A percentile compares a stretch with the other conserved stretches of the same genome.
These are phyloP conservation scores for Dictyostelium intermedium DNA, from an alignment of 78 protist species.

Conservation along the genomic window DNA sequence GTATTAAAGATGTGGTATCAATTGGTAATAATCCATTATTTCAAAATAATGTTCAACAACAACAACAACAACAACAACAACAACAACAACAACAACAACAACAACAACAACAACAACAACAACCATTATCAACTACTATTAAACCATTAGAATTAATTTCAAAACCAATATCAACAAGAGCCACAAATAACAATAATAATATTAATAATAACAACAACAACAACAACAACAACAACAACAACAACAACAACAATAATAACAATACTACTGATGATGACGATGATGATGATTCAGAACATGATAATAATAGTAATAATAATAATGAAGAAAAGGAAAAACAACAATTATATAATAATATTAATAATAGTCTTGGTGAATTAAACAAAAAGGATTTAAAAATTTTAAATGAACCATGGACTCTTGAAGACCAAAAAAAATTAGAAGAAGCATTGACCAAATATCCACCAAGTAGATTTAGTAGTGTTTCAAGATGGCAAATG, in stretches of 20 bases:
- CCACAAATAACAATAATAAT: too few species aligned
- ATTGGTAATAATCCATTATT: conserved; percentile 2
- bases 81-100: background rate
- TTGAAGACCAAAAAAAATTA: conserved; percentile 46
- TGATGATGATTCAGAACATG: too few species aligned
- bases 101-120: background rate
- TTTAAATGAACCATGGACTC: conserved; percentile 64
- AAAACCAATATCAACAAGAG: background rate
- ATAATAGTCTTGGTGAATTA: background rate
- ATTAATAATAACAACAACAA: too few species aligned
- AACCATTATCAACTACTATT: background rate
- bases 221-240: background rate
- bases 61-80: background rate
- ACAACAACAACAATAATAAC: background rate
- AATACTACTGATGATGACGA: too few species aligned
- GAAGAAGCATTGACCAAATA: conserved; percentile 51
- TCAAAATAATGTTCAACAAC: background rate
- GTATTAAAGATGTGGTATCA: background rate
- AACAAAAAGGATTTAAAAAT: conserved; percentile 46
- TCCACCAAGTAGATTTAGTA: conserved; percentile 52
- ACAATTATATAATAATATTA: background rate
- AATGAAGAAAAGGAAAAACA: background rate
- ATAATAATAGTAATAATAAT: background rate
- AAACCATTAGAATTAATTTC: conserved; percentile 11
- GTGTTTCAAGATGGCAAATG: conserved; percentile 75